Base-by-base conservation (phyloP, 2,329 filamentous ascomycete genomes). In the Clarireedia paspali region DNA sequence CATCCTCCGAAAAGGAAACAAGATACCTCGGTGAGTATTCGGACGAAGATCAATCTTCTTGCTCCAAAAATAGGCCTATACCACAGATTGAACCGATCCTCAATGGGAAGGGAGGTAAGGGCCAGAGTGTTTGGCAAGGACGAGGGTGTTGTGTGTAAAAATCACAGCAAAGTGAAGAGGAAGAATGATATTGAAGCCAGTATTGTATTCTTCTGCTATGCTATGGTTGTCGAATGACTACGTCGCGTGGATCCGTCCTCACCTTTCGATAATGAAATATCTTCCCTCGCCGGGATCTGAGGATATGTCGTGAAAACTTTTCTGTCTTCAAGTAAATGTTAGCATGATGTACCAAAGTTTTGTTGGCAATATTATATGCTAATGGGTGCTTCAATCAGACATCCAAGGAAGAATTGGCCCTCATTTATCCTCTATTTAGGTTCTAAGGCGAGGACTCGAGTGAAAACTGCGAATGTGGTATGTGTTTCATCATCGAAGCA, bases 401-500 rank as follows among this genome's bases (percentile, higher is more conserved):
- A 87, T 87, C 85, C 84, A 88, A 88, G 83, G 83, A 87, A 87
- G 83, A 70, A 71, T 66, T 67, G 64, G 67, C 84, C 78, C 79
- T 88, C 85, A 88, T 85, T 69, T 84, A 75, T 79, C 80, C 78
- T 79, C 64, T 74, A 73, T 47, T 74, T 75, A 78, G 82, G 83
- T 83, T 84, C 85, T 82, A 71, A 68, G 57, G 50, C 69, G 74
- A 55, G 78, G 78, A 79, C 83, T 88, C 84, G 77, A 88, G 87
- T 88, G 86, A 83, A 90, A 90, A 90, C 87, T 90, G 87, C 87
- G 86, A 91, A 89, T 88, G 77, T 81, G 76, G 78, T 81, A 84
- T 77, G 80, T 80, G 72, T 84, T 87, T 88, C 84, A 88, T 88
- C 85, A 87, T 83, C 67, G 68, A 70, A 64, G 56, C 50, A 40